phyloP scores from a whole-genome alignment of 2,329 filamentous ascomycete species.

The Colletotrichum agaves region DNA sequence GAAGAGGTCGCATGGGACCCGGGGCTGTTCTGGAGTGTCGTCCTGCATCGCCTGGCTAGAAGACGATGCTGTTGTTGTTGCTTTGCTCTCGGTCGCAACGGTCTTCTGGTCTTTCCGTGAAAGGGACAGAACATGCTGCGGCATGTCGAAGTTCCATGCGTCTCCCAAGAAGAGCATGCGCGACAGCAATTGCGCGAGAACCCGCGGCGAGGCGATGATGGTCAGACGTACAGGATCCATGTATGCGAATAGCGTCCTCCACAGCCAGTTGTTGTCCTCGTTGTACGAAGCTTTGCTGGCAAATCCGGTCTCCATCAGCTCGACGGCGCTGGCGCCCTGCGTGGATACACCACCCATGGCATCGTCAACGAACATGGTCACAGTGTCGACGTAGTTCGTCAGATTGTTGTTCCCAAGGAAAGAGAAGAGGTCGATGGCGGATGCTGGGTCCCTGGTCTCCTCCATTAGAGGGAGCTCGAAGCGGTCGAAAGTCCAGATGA shows the following conservation, averaged over 20 bases:
- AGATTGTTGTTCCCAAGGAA: slow-evolving; percentile 52
- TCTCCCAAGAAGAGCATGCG: slow-evolving; percentile 67
- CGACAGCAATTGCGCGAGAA: slow-evolving; percentile 70
- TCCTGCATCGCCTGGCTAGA: background rate
- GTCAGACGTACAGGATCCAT: slow-evolving; percentile 65
- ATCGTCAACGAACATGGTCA: slow-evolving; percentile 52
- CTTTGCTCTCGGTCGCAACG: background rate
- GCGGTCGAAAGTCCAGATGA: slow-evolving; percentile 53
- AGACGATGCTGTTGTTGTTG: background rate
- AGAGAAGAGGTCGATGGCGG: slow-evolving; percentile 49
- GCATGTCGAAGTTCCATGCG: slow-evolving; percentile 71
- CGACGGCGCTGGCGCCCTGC: slow-evolving; percentile 19
- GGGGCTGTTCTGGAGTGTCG: background rate
- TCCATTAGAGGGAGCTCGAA: slow-evolving; percentile 43
- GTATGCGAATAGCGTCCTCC: slow-evolving; percentile 64
- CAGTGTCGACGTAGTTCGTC: slow-evolving; percentile 52
- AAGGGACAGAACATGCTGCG: slow-evolving; percentile 68
- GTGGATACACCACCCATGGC: slow-evolving; percentile 25
- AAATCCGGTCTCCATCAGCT: slow-evolving; percentile 25
- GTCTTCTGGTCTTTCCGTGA: slow-evolving; percentile 44
- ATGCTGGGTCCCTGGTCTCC: slow-evolving; percentile 39
- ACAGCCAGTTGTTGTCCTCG: slow-evolving; percentile 58
- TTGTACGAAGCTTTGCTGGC: slow-evolving; percentile 32
- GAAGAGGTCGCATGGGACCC: slow-evolving; percentile 57
- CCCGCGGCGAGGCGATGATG: slow-evolving; percentile 69